Evolutionary conservation across 345 rosid species (phyloP).

Genomic region (Populus ilicifolia): DNA sequence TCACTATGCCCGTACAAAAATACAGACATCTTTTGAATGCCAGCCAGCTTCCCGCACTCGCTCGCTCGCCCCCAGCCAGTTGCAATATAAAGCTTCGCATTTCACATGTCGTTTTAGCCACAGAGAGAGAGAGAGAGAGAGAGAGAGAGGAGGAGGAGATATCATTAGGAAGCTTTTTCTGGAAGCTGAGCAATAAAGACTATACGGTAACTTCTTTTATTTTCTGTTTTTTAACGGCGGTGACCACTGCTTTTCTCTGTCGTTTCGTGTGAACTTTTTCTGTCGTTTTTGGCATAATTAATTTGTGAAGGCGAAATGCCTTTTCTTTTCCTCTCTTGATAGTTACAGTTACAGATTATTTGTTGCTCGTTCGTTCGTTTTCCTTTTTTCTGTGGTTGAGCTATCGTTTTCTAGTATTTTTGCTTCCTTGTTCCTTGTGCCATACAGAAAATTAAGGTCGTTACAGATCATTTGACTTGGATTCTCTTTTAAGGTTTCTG

Average conservation of each 20-base stretch:
- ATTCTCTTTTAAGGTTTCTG: too few relatives aligned
- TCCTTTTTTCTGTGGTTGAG: neutral
- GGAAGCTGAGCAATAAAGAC: neutral
- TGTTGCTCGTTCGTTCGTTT: neutral
- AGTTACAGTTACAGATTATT: neutral
- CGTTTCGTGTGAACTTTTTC: neutral
- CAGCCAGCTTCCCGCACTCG: conserved; percentile 25
- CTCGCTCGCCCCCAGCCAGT: neutral
- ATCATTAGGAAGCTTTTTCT: neutral
- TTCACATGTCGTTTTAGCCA: neutral
- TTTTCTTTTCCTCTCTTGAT: neutral
- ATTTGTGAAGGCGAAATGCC: neutral
- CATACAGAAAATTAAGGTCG: too few relatives aligned
- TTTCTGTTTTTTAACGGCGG: neutral
- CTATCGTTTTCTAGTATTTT: too few relatives aligned
- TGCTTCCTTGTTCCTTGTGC: too few relatives aligned
- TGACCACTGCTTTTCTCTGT: neutral
- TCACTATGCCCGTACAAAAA: neutral
- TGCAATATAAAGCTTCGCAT: neutral
- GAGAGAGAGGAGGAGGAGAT: neutral
- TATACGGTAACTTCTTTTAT: conserved; percentile 3
- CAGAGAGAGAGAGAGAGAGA: neutral
- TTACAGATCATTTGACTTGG: too few relatives aligned
- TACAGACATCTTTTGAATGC: conserved; percentile 20
- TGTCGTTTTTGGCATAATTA: neutral